A percentile compares a stretch with the other conserved stretches of the same genome.
Evolutionary conservation across 2,329 filamentous ascomycete genomes (phyloP).

Genomic region (Ophiostoma sp.): DNA sequence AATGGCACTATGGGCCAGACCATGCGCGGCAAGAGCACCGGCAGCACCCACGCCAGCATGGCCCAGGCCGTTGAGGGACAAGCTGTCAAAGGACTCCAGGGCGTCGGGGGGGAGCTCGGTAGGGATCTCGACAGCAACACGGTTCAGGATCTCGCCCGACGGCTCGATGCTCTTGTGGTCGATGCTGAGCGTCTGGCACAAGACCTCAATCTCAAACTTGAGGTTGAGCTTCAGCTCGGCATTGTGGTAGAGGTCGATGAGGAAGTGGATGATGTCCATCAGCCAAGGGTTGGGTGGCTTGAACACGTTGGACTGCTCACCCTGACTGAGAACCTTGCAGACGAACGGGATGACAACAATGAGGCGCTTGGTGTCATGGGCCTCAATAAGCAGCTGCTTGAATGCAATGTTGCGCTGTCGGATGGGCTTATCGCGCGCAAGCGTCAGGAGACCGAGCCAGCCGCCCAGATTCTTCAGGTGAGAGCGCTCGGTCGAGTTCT

Average conservation of each 20-base stretch:
- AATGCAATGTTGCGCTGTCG: constrained; percentile 96
- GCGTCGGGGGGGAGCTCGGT: constrained; percentile 59
- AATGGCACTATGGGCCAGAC: constrained; percentile 42
- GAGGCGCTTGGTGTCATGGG: constrained; percentile 84
- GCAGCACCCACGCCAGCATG: constrained; percentile 60
- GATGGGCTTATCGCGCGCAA: constrained; percentile 91
- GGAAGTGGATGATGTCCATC: constrained; percentile 87
- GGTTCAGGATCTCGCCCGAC: constrained; percentile 76
- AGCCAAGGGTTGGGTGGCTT: constrained; percentile 94
- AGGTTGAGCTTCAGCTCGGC: constrained; percentile 92
- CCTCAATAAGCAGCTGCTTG: constrained; percentile 90
- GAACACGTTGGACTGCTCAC: constrained; percentile 79
- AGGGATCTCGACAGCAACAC: constrained; percentile 58
- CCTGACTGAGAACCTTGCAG: constrained; percentile 88
- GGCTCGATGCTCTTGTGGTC: constrained; percentile 89
- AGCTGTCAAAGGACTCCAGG: constrained; percentile 75
- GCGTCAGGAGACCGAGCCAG: constrained; percentile 89
- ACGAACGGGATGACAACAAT: constrained; percentile 94
- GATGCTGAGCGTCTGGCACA: constrained; percentile 87
- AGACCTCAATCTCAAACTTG: constrained; percentile 96
- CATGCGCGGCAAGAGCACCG: constrained; percentile 61
- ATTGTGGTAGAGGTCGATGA: constrained; percentile 90
- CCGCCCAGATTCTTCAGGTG: constrained; percentile 89
- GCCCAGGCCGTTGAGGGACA: constrained; percentile 69
- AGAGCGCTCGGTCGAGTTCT: constrained; percentile 74